A percentile compares a stretch with the other conserved stretches of the same genome.
Evolutionary conservation across 2,329 filamentous ascomycete species (phyloP).

Genomic region (Nakataea oryzae): DNA sequence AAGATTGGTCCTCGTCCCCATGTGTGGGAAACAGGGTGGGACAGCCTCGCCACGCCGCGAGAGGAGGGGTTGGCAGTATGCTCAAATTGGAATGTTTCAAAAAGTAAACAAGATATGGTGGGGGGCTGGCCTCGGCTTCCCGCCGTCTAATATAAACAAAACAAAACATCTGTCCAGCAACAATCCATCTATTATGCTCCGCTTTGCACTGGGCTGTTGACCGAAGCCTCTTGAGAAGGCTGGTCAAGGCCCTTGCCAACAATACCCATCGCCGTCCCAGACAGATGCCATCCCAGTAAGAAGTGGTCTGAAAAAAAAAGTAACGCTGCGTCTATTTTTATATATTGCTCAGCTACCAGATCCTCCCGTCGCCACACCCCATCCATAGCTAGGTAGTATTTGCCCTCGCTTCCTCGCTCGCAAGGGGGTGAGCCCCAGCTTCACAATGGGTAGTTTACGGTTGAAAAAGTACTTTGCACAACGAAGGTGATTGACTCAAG

Average conservation of each 20-base stretch:
- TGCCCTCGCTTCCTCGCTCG: not conserved
- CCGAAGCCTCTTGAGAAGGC: too few species aligned
- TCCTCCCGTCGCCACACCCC: too few species aligned
- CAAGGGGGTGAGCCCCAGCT: not conserved
- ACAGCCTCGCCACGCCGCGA: too few species aligned
- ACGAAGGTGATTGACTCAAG: not conserved
- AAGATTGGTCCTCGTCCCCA: not conserved
- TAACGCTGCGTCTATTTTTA: not conserved
- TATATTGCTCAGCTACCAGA: not conserved
- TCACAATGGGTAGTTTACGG: too few species aligned
- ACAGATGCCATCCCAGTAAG: too few species aligned
- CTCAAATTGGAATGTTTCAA: not conserved
- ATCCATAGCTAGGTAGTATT: not conserved
- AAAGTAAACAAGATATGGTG: not conserved
- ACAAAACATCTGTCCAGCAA: too few species aligned
- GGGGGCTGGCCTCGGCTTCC: too few species aligned
- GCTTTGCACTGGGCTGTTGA: too few species aligned
- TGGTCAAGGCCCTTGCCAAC: too few species aligned
- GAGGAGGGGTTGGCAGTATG: not conserved
- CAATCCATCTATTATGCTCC: not conserved
- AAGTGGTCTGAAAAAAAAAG: not conserved
- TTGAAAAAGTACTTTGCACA: too few species aligned
- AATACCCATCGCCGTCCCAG: too few species aligned
- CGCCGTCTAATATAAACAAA: not conserved
- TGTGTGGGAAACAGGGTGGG: not conserved